These are phyloP conservation scores for Desmodesmus armatus DNA, from an alignment of 139 green algal genomes.

Conservation along the genomic window DNA sequence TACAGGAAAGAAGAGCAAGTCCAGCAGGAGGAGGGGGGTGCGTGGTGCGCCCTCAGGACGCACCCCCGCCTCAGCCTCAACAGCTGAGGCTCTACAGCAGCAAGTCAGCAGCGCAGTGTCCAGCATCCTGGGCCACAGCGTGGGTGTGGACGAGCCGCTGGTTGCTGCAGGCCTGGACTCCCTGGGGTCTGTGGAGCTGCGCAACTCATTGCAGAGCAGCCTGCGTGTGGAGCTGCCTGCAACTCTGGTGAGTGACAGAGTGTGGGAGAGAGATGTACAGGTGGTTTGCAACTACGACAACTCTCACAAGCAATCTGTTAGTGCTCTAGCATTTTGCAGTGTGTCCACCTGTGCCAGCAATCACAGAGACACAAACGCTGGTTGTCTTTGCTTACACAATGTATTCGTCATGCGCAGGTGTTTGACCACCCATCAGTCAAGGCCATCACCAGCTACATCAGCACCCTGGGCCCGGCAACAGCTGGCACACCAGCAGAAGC, in stretches of 20 bases:
- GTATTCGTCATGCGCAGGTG: slow-evolving; percentile 61
- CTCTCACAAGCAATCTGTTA: no score
- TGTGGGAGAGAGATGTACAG: no score
- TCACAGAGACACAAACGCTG: no score
- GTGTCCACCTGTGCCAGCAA: no score
- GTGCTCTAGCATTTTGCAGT: no score
- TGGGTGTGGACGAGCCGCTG: slow-evolving; percentile 69
- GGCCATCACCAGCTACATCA: slow-evolving; percentile 21
- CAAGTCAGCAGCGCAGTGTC: slow-evolving; percentile 22
- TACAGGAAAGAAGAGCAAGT: background rate
- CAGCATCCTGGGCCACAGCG: slow-evolving; percentile 21
- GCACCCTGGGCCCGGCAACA: background rate
- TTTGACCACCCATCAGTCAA: slow-evolving; percentile 78
- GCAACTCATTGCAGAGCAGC: slow-evolving; percentile 66
- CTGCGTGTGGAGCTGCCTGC: slow-evolving; percentile 67
- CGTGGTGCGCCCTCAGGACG: background rate
- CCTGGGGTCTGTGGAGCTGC: slow-evolving; percentile 83
- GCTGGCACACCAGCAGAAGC: background rate
- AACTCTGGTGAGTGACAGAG: slow-evolving; percentile 79
- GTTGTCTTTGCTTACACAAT: no score
- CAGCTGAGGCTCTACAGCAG: slow-evolving; percentile 48
- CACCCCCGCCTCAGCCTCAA: background rate
- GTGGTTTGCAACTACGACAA: no score
- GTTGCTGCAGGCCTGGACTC: slow-evolving; percentile 87
- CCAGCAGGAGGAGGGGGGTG: background rate